A percentile compares a stretch with the other conserved stretches of the same genome.
phyloP scores from a whole-genome alignment of 2,329 filamentous ascomycete species.

The Plectosphaerella plurivora region DNA sequence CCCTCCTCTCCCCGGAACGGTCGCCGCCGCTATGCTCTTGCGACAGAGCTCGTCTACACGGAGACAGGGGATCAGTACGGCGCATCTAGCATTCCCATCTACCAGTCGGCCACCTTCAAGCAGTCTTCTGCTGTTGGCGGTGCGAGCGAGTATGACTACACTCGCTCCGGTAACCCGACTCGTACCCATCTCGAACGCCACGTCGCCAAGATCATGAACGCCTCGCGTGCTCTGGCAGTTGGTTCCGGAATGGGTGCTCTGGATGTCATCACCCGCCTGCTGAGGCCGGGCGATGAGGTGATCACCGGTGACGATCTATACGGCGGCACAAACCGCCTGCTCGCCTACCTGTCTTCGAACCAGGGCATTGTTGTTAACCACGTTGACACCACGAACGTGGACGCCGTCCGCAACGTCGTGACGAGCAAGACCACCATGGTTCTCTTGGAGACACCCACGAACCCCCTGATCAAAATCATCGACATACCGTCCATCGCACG shows the following conservation, averaged over 20 bases:
- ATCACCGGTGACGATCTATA: slow-evolving; percentile 97
- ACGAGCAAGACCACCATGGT: slow-evolving; percentile 89
- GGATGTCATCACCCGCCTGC: slow-evolving; percentile 88
- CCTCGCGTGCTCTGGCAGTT: slow-evolving; percentile 83
- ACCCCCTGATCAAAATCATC: slow-evolving; percentile 96
- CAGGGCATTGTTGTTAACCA: slow-evolving; percentile 92
- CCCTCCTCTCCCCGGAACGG: slow-evolving; percentile 86
- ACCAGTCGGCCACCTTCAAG: slow-evolving; percentile 98
- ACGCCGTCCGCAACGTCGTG: slow-evolving; percentile 64
- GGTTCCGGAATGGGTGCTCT: slow-evolving; percentile 96
- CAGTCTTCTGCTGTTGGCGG: slow-evolving; percentile 76
- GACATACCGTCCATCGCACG: slow-evolving; percentile 80
- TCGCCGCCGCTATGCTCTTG: slow-evolving; percentile 79
- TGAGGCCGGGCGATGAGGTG: slow-evolving; percentile 92
- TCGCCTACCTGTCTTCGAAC: slow-evolving; percentile 87
- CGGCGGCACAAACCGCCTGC: slow-evolving; percentile 86
- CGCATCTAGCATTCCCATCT: slow-evolving; percentile 92
- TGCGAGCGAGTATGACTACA: slow-evolving; percentile 92
- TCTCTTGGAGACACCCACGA: slow-evolving; percentile 91
- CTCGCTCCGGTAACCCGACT: slow-evolving; percentile 93
- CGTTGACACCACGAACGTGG: slow-evolving; percentile 83
- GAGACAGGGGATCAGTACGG: slow-evolving; percentile 97
- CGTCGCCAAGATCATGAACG: slow-evolving; percentile 98
- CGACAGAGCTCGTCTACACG: slow-evolving; percentile 94
- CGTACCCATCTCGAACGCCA: slow-evolving; percentile 94